Conservation (phyloP, 768 basidiomycete species). For the Russula sp. region DNA sequence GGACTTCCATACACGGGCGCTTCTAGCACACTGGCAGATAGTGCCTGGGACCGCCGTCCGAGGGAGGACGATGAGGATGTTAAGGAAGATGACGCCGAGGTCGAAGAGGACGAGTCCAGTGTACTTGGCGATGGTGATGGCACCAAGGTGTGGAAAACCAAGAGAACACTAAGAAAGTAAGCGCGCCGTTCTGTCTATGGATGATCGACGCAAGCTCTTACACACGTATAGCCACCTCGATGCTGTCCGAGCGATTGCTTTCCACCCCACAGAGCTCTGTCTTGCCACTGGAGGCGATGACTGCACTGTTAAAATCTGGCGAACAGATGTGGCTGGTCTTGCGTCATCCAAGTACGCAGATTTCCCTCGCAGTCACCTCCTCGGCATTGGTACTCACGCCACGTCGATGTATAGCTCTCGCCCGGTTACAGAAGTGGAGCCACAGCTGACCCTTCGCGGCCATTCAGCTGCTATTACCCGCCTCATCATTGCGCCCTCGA, state of each 20-base stretch:
- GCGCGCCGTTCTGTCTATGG: constrained; percentile 31
- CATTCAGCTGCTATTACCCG: constrained; percentile 90
- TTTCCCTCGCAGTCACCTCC: constrained; percentile 11
- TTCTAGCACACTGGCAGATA: constrained; percentile 41
- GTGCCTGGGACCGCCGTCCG: constrained; percentile 47
- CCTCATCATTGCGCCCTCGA: constrained; percentile 71
- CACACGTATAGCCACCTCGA: constrained; percentile 71
- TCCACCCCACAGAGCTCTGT: constrained; percentile 80
- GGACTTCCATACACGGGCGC: constrained; percentile 54
- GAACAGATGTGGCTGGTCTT: constrained; percentile 70
- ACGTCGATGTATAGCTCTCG: constrained; percentile 43
- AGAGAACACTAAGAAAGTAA: constrained; percentile 84
- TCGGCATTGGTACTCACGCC: constrained; percentile 9
- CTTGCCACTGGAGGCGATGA: constrained; percentile 95
- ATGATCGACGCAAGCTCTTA: constrained; percentile 1
- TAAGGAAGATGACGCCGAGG: constrained; percentile 67
- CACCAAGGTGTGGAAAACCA: constrained; percentile 76
- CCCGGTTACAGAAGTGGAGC: constrained; percentile 82
- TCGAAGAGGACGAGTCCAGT: constrained; percentile 54
- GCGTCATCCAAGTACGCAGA: constrained; percentile 69
- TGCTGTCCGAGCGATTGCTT: constrained; percentile 83
- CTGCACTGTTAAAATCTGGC: constrained; percentile 94
- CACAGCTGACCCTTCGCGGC: constrained; percentile 87
- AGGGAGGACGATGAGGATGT: constrained; percentile 59
- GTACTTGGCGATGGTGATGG: constrained; percentile 64